Evolutionary conservation across 257 asterid genomes (phyloP), one percentile per base, ranked within the genome.

Genomic region (Nicotiana sylvestris): DNA sequence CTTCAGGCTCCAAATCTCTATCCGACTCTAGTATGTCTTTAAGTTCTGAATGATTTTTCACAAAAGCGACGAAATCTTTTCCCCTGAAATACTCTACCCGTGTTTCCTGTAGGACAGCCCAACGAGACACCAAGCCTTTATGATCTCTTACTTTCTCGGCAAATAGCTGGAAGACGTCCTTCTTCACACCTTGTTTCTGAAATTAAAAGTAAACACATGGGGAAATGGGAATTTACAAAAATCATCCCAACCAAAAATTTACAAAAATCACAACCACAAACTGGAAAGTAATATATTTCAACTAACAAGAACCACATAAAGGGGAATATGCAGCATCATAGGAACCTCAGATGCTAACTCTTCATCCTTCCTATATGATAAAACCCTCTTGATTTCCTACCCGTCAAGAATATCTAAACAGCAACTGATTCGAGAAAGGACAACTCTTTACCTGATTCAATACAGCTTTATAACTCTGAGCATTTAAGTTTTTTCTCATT

Each of bases 61-160:
- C 85, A 84, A 96, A 96, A 85, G 92, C 82, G 70, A 94, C 88
- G 76, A 96, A 90, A 89, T 94, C 97, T 87, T 96, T 96, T 86
- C 99, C 99, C 85, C 98, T 90, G 84, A 96, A 92, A 88, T 96
- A 96, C 84, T 96, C 99, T 51, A 96, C 99, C 29, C 99, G 91
- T 4, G 99, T 93, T 90, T 96, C 99, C 87, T 96, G 99, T 81
- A 96, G 92, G 88, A 96, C 91, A 10, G 99, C 99, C 99, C 99
- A 96, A 85, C 99, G 93, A 66, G 99, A 96, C 84, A 88, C 98
- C 86, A 96, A 86, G 86, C 90, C 97, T 90, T 96, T 96, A 86
- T 96, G 98, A 85, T 96, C 94, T 88, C 99, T 92, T 39, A 93
- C 97, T 91, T 89, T 96, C 95, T 96, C 98, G 12, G 99, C 97